Conservation (phyloP, 2,329 filamentous ascomycete species). For the Arthrocladium fulminans region DNA sequence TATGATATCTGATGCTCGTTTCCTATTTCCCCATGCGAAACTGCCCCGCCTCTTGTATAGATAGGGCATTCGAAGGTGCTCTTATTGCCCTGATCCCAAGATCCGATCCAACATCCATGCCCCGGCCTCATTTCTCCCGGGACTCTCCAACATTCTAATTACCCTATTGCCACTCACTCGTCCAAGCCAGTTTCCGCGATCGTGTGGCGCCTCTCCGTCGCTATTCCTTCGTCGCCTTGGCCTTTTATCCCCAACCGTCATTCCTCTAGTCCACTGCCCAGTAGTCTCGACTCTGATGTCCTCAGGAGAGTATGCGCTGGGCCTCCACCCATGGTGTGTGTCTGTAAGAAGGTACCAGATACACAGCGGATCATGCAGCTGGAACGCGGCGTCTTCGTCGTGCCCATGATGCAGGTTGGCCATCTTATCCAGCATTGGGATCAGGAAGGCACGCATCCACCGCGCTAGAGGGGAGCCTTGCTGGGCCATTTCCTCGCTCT, state of each 20-base stretch:
- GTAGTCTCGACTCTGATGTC: slow-evolving; percentile 83
- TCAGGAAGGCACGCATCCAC: slow-evolving; percentile 65
- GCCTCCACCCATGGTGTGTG: slow-evolving; percentile 30
- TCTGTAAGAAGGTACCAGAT: slow-evolving; percentile 66
- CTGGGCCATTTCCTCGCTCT: slow-evolving; percentile 47
- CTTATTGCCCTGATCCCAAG: slow-evolving; percentile 3
- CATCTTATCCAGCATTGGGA: slow-evolving; percentile 62
- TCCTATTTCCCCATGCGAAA: neutral
- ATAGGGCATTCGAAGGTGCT: neutral
- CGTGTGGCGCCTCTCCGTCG: slow-evolving; percentile 55
- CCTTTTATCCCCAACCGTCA: slow-evolving; percentile 76
- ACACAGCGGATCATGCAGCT: slow-evolving; percentile 68
- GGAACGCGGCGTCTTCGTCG: slow-evolving; percentile 47
- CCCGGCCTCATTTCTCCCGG: slow-evolving; percentile 49
- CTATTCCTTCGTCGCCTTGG: slow-evolving; percentile 35
- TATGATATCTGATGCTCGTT: neutral
- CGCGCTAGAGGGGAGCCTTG: slow-evolving; percentile 57
- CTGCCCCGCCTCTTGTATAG: neutral
- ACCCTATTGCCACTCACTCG: slow-evolving; percentile 67
- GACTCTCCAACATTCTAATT: slow-evolving; percentile 60
- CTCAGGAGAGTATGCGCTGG: slow-evolving; percentile 50
- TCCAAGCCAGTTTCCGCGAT: slow-evolving; percentile 70
- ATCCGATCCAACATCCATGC: slow-evolving; percentile 9
- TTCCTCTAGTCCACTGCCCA: slow-evolving; percentile 90
- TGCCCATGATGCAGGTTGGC: slow-evolving; percentile 51